A percentile compares a stretch with the other conserved stretches of the same genome.
These are phyloP conservation scores for Hepatocystis sp. DNA, from an alignment of 169 alveolate genomes.

Conservation along the genomic window DNA sequence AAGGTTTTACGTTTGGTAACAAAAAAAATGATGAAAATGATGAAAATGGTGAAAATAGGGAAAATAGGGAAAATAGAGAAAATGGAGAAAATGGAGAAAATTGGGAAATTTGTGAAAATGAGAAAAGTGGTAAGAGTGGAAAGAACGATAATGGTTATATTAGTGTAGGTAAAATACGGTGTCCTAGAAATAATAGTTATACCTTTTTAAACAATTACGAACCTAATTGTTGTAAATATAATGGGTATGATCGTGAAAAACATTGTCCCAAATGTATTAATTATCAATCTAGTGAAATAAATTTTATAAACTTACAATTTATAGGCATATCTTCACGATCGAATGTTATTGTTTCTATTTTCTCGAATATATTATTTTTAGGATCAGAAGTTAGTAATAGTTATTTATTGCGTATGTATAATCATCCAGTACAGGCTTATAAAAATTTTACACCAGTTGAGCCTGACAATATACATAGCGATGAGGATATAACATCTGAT, in stretches of 20 bases:
- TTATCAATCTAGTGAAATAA: neutral
- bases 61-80: too few relatives aligned
- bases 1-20: neutral
- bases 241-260: neutral
- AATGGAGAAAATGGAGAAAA: too few relatives aligned
- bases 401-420: constrained; percentile 51
- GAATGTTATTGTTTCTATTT: constrained; percentile 41
- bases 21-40: neutral
- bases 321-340: constrained; percentile 69
- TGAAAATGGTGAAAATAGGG: too few relatives aligned
- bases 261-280: neutral
- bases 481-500: too few relatives aligned
- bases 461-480: too few relatives aligned
- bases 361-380: constrained; percentile 37
- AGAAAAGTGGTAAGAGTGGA: neutral
- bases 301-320: constrained; percentile 33
- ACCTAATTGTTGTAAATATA: too few relatives aligned
- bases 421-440: constrained; percentile 24
- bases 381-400: constrained; percentile 75
- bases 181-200: too few relatives aligned
- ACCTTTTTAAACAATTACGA: too few relatives aligned
- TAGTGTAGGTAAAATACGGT: too few relatives aligned
- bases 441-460: constrained; percentile 33
- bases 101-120: too few relatives aligned
- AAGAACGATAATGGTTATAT: too few relatives aligned